These are phyloP conservation scores for Metschnikowia cubensis DNA, from an alignment of 805 yeast genomes.

Conservation along the genomic window DNA sequence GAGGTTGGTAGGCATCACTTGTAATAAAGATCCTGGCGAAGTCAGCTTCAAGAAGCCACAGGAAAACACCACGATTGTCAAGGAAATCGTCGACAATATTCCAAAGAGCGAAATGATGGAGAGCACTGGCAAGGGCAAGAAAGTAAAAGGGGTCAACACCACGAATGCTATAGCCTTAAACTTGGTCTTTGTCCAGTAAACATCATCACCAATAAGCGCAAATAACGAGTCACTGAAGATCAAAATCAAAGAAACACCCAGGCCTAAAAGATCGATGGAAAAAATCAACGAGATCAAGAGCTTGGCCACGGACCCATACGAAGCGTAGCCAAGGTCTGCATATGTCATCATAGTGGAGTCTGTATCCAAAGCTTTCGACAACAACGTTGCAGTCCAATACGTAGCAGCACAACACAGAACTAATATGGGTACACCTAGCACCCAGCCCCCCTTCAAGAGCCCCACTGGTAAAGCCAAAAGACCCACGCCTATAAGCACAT, in stretches of 20 bases:
- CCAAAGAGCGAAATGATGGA: slow-evolving; percentile 70
- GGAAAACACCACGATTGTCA: slow-evolving; percentile 52
- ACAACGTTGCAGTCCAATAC: slow-evolving; percentile 69
- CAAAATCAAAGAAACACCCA: slow-evolving; percentile 77
- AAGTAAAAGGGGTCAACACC: slow-evolving; percentile 75
- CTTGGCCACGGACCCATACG: slow-evolving; percentile 54
- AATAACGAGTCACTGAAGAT: slow-evolving; percentile 81
- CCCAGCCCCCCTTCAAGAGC: slow-evolving; percentile 59
- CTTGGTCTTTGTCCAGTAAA: slow-evolving; percentile 37
- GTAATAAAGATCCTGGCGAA: slow-evolving; percentile 71
- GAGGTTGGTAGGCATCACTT: slow-evolving; percentile 60
- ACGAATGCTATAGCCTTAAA: slow-evolving; percentile 69
- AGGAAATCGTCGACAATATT: slow-evolving; percentile 62
- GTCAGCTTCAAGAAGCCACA: slow-evolving; percentile 60
- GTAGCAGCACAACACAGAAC: slow-evolving; percentile 62
- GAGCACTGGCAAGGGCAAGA: slow-evolving; percentile 68
- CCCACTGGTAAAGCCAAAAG: slow-evolving; percentile 65
- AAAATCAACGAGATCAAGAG: slow-evolving; percentile 68
- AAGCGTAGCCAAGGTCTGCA: slow-evolving; percentile 28
- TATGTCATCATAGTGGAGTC: slow-evolving; percentile 29
- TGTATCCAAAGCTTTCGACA: slow-evolving; percentile 31
- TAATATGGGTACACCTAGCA: slow-evolving; percentile 58
- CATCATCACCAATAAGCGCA: slow-evolving; percentile 25
- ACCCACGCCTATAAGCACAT: slow-evolving; percentile 66
- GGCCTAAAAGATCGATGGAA: slow-evolving; percentile 73